These are phyloP conservation scores for Paraglomus brasilianum DNA, from an alignment of 192 early-diverging fungal species.

Conservation along the genomic window DNA sequence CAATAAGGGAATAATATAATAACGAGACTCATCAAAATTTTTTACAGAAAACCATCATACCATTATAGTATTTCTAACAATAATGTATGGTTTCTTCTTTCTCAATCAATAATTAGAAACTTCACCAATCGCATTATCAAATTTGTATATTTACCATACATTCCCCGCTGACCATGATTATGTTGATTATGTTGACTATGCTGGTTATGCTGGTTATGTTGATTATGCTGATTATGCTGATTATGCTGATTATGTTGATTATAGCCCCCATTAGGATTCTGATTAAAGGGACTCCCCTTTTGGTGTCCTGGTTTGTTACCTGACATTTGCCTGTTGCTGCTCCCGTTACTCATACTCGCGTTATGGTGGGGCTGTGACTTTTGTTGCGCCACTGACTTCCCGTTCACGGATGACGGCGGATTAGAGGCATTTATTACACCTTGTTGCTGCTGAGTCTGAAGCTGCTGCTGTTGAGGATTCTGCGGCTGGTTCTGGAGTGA, in stretches of 20 bases:
- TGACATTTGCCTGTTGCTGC: neutral
- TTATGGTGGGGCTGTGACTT: conserved; percentile 25
- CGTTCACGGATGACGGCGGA: conserved; percentile 26
- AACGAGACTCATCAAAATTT: too few relatives aligned
- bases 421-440: neutral
- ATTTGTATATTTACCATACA: too few relatives aligned
- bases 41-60: too few relatives aligned
- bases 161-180: neutral
- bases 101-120: too few relatives aligned
- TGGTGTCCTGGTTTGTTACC: neutral
- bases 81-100: too few relatives aligned
- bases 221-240: neutral
- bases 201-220: neutral
- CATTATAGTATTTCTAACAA: too few relatives aligned
- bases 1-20: too few relatives aligned
- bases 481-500: conserved; percentile 5
- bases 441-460: conserved; percentile 11
- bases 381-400: conserved; percentile 14
- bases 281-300: neutral
- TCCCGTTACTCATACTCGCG: conserved; percentile 17
- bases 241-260: neutral
- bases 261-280: neutral
- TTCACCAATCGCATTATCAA: too few relatives aligned
- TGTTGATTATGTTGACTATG: neutral
- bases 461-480: conserved; percentile 13